Conservation (phyloP, 306 rosid species). For the Sechiopsis laciniata region DNA sequence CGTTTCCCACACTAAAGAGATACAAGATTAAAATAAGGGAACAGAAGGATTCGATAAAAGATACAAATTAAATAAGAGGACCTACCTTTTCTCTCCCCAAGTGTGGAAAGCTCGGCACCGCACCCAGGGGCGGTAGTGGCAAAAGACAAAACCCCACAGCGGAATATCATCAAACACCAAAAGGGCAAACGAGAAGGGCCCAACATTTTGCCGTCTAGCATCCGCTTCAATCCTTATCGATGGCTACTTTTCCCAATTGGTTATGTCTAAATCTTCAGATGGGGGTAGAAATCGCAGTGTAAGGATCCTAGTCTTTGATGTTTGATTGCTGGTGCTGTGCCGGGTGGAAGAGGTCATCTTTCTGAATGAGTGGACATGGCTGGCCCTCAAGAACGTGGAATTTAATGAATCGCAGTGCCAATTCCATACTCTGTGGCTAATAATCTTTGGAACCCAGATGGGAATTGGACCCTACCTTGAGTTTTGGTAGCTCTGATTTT, state of each 20-base stretch:
- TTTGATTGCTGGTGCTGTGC: slow-evolving; percentile 16
- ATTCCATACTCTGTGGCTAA: not conserved
- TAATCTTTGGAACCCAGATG: not conserved
- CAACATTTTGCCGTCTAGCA: slow-evolving; percentile 7
- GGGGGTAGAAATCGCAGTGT: not conserved
- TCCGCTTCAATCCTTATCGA: slow-evolving; percentile 7
- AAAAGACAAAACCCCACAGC: not conserved
- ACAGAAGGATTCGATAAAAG: not conserved
- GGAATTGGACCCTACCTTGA: slow-evolving; percentile 12
- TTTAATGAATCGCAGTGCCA: slow-evolving; percentile 9
- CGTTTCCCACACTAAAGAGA: not conserved
- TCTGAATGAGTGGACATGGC: slow-evolving; percentile 5
- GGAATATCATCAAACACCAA: slow-evolving; percentile 1
- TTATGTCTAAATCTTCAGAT: not conserved
- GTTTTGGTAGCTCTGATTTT: not conserved
- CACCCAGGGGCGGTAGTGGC: not conserved
- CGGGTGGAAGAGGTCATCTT: slow-evolving; percentile 10
- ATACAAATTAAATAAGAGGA: not conserved
- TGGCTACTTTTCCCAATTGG: not conserved
- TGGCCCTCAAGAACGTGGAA: not conserved
- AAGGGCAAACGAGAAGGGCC: not conserved
- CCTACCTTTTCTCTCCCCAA: not conserved
- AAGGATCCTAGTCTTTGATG: not conserved
- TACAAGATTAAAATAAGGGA: slow-evolving; percentile 2
- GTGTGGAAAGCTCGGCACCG: not conserved